Conservation (phyloP, 352 stramenopile genomes). For the Pythium apleroticum region DNA sequence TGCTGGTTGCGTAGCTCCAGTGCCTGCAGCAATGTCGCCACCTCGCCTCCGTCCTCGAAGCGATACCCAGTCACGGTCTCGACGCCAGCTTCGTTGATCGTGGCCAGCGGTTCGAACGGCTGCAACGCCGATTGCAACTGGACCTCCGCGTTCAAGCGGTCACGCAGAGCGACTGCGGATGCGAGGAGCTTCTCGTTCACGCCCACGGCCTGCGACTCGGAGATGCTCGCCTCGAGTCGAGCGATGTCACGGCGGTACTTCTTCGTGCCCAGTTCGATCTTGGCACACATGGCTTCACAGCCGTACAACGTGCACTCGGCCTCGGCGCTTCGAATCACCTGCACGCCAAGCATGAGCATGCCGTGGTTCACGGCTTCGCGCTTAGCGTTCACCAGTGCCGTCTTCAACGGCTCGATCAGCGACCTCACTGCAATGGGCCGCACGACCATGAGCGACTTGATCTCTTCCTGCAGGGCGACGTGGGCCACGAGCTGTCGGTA, state of each 20-base stretch:
- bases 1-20: constrained; percentile 60
- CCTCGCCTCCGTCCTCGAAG: constrained; percentile 50
- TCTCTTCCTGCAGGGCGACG: constrained; percentile 72
- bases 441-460: constrained; percentile 66
- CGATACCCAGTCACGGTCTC: constrained; percentile 36
- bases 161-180: constrained; percentile 40
- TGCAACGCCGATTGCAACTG: constrained; percentile 57
- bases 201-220: constrained; percentile 43
- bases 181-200: constrained; percentile 62
- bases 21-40: constrained; percentile 63
- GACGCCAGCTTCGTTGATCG: constrained; percentile 27
- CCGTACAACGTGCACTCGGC: constrained; percentile 82
- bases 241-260: constrained; percentile 55
- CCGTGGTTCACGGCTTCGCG: constrained; percentile 45
- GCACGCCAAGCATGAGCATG: constrained; percentile 58
- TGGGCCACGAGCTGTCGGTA: constrained; percentile 76
- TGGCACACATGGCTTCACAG: constrained; percentile 59
- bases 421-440: constrained; percentile 75
- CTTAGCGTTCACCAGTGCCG: constrained; percentile 45
- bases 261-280: constrained; percentile 57
- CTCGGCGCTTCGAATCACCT: constrained; percentile 73
- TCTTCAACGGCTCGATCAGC: constrained; percentile 62
- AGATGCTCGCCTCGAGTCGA: constrained; percentile 62
- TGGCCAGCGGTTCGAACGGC: constrained; percentile 36
- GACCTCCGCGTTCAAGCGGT: constrained; percentile 69